Conservation (phyloP, 208 protist species). For the Leishmania amazonensis region DNA sequence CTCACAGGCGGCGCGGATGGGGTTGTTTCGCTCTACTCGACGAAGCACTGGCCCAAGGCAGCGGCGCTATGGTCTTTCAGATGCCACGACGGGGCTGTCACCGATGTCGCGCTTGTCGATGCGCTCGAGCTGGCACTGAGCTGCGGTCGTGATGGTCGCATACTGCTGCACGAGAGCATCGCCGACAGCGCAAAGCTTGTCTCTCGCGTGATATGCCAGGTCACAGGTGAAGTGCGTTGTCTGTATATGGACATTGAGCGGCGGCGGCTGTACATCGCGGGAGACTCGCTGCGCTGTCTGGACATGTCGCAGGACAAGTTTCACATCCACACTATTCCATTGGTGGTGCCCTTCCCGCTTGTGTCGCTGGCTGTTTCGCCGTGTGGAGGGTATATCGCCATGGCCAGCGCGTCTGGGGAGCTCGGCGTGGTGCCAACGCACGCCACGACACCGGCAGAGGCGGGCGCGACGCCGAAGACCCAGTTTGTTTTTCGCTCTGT, state of each 20-base stretch:
- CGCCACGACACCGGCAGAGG: neutral
- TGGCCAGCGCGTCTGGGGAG: constrained; percentile 61
- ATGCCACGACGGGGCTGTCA: constrained; percentile 73
- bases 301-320: constrained; percentile 48
- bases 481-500: constrained; percentile 39
- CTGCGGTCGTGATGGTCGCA: constrained; percentile 75
- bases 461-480: neutral
- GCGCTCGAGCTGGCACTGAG: constrained; percentile 53
- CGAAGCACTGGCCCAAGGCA: constrained; percentile 44
- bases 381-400: constrained; percentile 62
- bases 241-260: constrained; percentile 62
- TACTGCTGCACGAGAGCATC: constrained; percentile 79
- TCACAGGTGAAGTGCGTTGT: constrained; percentile 81
- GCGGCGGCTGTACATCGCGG: constrained; percentile 79
- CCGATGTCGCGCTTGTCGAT: constrained; percentile 57
- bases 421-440: constrained; percentile 43
- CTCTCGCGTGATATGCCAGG: constrained; percentile 72
- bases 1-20: constrained; percentile 78
- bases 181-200: constrained; percentile 25
- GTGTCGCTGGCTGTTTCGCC: constrained; percentile 66
- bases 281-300: constrained; percentile 82
- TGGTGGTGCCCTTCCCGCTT: constrained; percentile 69
- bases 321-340: constrained; percentile 52
- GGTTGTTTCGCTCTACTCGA: constrained; percentile 64
- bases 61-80: constrained; percentile 66